Conservation (phyloP, 345 rosid species). For the Eucalyptus curtisii region DNA sequence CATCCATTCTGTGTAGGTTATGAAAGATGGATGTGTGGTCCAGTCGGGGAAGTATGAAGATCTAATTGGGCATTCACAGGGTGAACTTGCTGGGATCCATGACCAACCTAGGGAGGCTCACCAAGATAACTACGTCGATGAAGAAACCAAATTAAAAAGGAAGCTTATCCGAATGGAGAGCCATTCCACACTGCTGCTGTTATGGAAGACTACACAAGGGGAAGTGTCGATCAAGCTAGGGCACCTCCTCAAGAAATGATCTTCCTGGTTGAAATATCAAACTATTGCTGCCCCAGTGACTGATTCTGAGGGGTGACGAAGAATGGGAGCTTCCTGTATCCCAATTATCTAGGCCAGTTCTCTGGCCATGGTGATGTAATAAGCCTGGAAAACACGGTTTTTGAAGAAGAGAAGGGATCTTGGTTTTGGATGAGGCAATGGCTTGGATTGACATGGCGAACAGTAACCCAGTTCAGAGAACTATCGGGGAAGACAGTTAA, state of each 20-base stretch:
- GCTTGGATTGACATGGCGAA: background rate
- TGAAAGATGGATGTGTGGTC: conserved; percentile 42
- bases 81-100: conserved; percentile 58
- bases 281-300: conserved; percentile 57
- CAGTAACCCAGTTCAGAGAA: conserved; percentile 52
- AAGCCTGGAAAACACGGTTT: conserved; percentile 66
- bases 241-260: conserved; percentile 37
- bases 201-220: conserved; percentile 57
- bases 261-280: conserved; percentile 61
- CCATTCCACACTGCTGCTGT: conserved; percentile 74
- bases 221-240: conserved; percentile 33
- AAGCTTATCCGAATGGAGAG: conserved; percentile 66
- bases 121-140: conserved; percentile 54
- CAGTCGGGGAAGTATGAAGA: conserved; percentile 52
- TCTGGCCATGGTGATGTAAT: conserved; percentile 70
- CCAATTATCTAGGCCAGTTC: conserved; percentile 87
- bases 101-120: conserved; percentile 47
- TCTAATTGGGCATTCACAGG: conserved; percentile 23
- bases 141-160: conserved; percentile 73
- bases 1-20: conserved; percentile 22
- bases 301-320: conserved; percentile 76
- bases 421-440: background rate
- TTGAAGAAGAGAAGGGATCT: background rate
- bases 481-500: conserved; percentile 48
- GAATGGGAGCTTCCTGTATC: conserved; percentile 51